These are phyloP conservation scores for Favolaschia claudopus DNA, from an alignment of 768 basidiomycete species.

Conservation along the genomic window DNA sequence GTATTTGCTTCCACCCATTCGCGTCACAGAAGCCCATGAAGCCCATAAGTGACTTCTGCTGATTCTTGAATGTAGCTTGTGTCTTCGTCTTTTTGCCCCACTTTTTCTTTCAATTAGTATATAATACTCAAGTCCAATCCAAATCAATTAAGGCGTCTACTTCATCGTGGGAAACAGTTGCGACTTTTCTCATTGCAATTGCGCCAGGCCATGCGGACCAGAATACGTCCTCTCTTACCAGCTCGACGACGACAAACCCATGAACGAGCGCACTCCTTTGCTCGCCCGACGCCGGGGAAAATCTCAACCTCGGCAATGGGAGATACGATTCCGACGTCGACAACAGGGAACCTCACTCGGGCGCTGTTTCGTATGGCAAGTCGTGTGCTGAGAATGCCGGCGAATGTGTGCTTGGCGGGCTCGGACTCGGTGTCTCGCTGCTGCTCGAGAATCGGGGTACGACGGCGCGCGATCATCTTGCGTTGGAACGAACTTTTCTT, in stretches of 20 bases:
- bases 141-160: too few relatives aligned
- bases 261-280: background rate
- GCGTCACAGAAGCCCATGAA: too few relatives aligned
- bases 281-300: background rate
- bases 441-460: conserved; percentile 49
- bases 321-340: too few relatives aligned
- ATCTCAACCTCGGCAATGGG: background rate
- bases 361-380: too few relatives aligned
- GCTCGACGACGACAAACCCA: background rate
- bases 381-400: background rate
- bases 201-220: background rate
- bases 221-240: background rate
- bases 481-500: conserved; percentile 52
- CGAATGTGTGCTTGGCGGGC: too few relatives aligned
- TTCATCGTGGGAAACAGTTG: conserved; percentile 3
- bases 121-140: too few relatives aligned
- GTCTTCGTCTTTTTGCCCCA: too few relatives aligned
- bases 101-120: too few relatives aligned
- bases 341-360: too few relatives aligned
- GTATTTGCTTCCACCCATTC: too few relatives aligned
- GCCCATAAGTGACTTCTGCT: too few relatives aligned
- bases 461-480: conserved; percentile 56
- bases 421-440: background rate
- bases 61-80: too few relatives aligned
- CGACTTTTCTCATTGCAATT: background rate